Evolutionary conservation across 1,284 basidiomycete species (phyloP), one percentile per base, ranked within the genome.

Genomic region (Cutaneotrichosporon daszewskae): DNA sequence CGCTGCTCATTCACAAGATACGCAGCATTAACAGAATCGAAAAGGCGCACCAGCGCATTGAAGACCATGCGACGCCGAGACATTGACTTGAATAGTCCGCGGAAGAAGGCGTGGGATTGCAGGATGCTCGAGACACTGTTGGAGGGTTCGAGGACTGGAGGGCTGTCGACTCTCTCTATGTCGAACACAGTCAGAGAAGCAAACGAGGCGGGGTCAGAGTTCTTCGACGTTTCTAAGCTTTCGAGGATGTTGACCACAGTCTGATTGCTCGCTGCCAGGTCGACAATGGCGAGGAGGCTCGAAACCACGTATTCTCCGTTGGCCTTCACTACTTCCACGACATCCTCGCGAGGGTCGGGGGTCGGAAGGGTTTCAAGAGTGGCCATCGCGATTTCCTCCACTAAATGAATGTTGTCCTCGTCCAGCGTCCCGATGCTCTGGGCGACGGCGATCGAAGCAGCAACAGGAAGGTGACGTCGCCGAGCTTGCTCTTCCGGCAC

Each of bases 1-100:
- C 83, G 68, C 64, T 95, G 88, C 60, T 95, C 88, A 60, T 88
- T 87, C 51, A 94, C 77, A 32, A 96, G 76, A n/a, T 81, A 82
- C 0, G 81, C 80, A 3, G 72, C 67, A 47, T 85, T 77, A 22
- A 91, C 72, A 29, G 76, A 75, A 7, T 82, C 75, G 53, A 94
- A 81, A 9, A 94, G 72, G 41, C 81, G 79, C 43, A 85, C 81
- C 17, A 89, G 64, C 32, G 87, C 77, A 52, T 88, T 84, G 64
- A 88, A 91, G 3, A 82, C 79, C 37, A 80, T 77, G 0, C 45
- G 38, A 4, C 35, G 23, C 27, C 35, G 41, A 7, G 38, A 36
- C 33, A 47, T 36, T 2, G 22, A 19, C 23, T 35, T 27, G 23
- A 45, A 45, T 9, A 32, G 19, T 2, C n/a, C 3, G 4, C 43